These are phyloP conservation scores for Mycena vitilis DNA, from an alignment of 768 basidiomycete species.

Conservation along the genomic window DNA sequence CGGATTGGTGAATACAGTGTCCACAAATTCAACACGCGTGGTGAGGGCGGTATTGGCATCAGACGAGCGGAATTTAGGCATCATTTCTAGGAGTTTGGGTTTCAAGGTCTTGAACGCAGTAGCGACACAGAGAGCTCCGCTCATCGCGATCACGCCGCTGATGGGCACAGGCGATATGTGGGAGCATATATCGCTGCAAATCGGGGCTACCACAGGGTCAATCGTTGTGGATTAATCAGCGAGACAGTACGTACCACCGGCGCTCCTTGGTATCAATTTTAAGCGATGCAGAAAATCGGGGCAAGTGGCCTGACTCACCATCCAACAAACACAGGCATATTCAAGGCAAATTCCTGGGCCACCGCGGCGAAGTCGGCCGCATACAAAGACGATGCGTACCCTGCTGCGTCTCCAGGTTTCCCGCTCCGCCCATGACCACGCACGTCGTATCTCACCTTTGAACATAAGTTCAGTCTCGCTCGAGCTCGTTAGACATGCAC, in stretches of 20 bases:
- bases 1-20: conserved; percentile 23
- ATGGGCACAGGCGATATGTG: conserved; percentile 32
- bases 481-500: not conserved
- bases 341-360: conserved; percentile 17
- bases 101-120: conserved; percentile 19
- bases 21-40: conserved; percentile 22
- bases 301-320: conserved; percentile 20
- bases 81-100: conserved; percentile 13
- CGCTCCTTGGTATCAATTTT: conserved; percentile 25
- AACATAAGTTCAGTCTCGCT: not conserved
- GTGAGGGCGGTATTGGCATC: conserved; percentile 25
- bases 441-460: conserved; percentile 35
- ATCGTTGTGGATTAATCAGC: not conserved
- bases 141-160: conserved; percentile 26
- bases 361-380: conserved; percentile 37
- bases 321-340: conserved; percentile 33
- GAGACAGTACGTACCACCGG: conserved; percentile 15
- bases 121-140: conserved; percentile 23
- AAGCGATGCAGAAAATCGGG: not conserved
- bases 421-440: conserved; percentile 36
- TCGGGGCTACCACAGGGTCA: conserved; percentile 7
- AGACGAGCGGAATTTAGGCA: conserved; percentile 9
- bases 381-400: conserved; percentile 29
- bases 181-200: conserved; percentile 30
- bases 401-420: conserved; percentile 19